Percentiles rank a stretch among this genome's conserved stretches.
phyloP scores from a whole-genome alignment of 345 rosid genomes.

The Murraya paniculata region DNA sequence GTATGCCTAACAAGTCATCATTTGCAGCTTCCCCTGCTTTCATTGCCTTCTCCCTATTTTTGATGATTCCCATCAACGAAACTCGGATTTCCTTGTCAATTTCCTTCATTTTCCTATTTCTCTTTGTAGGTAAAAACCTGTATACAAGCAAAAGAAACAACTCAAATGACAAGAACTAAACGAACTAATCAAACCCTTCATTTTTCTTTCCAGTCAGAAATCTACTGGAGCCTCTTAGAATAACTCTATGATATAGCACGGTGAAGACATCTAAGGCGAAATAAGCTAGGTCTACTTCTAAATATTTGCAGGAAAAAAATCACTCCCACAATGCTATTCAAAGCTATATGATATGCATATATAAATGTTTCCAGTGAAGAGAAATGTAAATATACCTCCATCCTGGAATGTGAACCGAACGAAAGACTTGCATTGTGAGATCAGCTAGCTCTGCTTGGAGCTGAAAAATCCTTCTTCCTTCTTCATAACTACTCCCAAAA shows the following conservation, averaged over 20 bases:
- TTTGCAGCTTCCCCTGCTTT: conserved; percentile 25
- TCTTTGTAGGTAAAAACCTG: conserved; percentile 37
- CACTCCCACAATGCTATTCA: no score
- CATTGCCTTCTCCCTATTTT: conserved; percentile 36
- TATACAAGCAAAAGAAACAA: neutral
- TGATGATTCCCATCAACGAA: conserved; percentile 16
- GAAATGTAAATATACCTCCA: conserved; percentile 17
- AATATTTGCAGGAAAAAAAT: no score
- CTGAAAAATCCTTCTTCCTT: conserved; percentile 18
- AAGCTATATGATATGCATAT: no score
- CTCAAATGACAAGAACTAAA: no score
- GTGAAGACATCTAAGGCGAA: no score
- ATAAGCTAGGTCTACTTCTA: no score
- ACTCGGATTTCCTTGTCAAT: no score
- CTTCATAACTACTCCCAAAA: conserved; percentile 26
- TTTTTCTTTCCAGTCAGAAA: no score
- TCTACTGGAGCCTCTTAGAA: no score
- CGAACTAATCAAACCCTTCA: no score
- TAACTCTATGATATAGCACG: no score
- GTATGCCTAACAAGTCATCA: conserved; percentile 39
- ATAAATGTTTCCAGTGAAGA: no score
- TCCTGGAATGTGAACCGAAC: conserved; percentile 21
- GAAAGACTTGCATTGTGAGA: neutral
- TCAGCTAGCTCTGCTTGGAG: conserved; percentile 13
- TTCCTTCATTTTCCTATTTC: conserved; percentile 16